Base-by-base conservation (phyloP, 257 asterid genomes). In the Solanum habrochaites region DNA sequence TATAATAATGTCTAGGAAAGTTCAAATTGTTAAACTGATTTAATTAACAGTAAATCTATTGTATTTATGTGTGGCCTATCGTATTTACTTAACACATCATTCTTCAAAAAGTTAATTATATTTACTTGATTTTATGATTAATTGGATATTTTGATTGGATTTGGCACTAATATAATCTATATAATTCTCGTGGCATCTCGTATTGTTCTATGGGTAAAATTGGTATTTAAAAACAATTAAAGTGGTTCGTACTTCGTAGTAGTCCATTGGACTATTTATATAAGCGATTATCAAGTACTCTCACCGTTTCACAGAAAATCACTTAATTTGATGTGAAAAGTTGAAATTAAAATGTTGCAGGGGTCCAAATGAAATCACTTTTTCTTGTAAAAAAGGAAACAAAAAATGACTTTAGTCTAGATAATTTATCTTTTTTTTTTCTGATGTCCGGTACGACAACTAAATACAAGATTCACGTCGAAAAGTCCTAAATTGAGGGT, bases 401-500 rank as follows among this genome's bases (percentile, higher is more conserved):
- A 15, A 67, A 73, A 73, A 35, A 37, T 11, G 18, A 25, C 81
- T 18, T 73, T 73, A 3, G 52, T 11, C 52, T 35, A 11, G 10
- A 73, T 11, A 32, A 11, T 11, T 21, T 11, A 15, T 16, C 23
- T 49, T 2, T 8, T 16, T n/a, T 49, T 52, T 16, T 52, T 6
- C 1, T 0, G 0, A 52, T 16, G n/a, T 52, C n/a, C 4, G 62
- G 1, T 52, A 2, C 1, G 16, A 2, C n/a, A 3, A 18, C 62
- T 52, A 52, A 52, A 52, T 52, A 6, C 4, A 9, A 52, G 4
- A 52, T 18, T 52, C 23, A 52, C 4, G 0, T 0, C n/a, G 2
- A 1, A 18, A 52, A 52, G 0, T 52, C 23, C 23, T 16, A 52
- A 52, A 52, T 16, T 52, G 62, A 8, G 23, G 10, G 23, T 52